A percentile compares a stretch with the other conserved stretches of the same genome.
Evolutionary conservation across 768 basidiomycete species (phyloP).

Genomic region (Pulveroboletus sp.): DNA sequence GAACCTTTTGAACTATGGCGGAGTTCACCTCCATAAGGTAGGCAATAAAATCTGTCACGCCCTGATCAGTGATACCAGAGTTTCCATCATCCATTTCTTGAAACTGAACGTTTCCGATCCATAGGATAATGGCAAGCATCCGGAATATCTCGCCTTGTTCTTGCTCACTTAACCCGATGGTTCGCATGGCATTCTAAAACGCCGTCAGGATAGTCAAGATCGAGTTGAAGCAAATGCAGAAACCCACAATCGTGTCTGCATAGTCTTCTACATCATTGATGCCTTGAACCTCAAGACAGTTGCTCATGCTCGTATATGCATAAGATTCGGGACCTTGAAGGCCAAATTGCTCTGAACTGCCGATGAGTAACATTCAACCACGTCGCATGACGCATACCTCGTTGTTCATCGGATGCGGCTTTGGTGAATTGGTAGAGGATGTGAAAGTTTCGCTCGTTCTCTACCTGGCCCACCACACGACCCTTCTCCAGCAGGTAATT

Average conservation of each 20-base stretch:
- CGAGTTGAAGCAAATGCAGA: background rate
- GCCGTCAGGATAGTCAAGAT: slow-evolving; percentile 1
- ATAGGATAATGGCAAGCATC: slow-evolving; percentile 86
- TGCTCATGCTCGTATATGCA: slow-evolving; percentile 87
- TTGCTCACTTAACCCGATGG: slow-evolving; percentile 78
- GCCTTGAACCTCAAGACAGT: slow-evolving; percentile 85
- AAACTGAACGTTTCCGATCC: slow-evolving; percentile 96
- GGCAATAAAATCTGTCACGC: slow-evolving; percentile 91
- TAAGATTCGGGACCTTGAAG: slow-evolving; percentile 95
- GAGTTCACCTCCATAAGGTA: slow-evolving; percentile 90
- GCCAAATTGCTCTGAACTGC: slow-evolving; percentile 77
- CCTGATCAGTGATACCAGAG: slow-evolving; percentile 70
- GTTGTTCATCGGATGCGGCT: slow-evolving; percentile 82
- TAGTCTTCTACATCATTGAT: slow-evolving; percentile 91
- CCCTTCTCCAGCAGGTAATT: slow-evolving; percentile 98
- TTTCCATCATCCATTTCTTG: slow-evolving; percentile 87
- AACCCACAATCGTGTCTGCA: slow-evolving; percentile 76
- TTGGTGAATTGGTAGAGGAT: slow-evolving; percentile 99
- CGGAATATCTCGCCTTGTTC: slow-evolving; percentile 94
- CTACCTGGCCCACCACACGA: slow-evolving; percentile 93
- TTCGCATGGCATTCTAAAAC: slow-evolving; percentile 81
- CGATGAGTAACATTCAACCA: slow-evolving; percentile 9
- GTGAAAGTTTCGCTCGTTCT: slow-evolving; percentile 95
- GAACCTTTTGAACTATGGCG: slow-evolving; percentile 75
- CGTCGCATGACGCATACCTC: slow-evolving; percentile 50